A percentile compares a stretch with the other conserved stretches of the same genome.
Evolutionary conservation across 1,139 yeast genomes (phyloP).

Genomic region (Scheffersomyces quercinus): DNA sequence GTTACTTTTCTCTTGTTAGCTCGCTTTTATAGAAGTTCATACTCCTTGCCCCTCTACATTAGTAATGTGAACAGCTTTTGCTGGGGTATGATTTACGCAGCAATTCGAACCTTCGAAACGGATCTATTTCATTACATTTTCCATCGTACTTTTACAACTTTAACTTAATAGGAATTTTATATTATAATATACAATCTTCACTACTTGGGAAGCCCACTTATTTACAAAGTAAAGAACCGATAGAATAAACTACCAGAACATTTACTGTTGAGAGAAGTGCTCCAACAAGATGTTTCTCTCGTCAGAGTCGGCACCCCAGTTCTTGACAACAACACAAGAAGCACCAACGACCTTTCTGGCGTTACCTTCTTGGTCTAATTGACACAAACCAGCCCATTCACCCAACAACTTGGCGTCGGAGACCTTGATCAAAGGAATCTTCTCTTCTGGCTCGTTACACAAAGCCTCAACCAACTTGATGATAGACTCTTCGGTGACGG

Average conservation of each 20-base stretch:
- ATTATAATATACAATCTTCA: constrained; percentile 4
- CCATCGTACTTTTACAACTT: background rate
- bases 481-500: constrained; percentile 97
- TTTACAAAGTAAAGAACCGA: background rate
- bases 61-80: too few relatives aligned
- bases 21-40: too few relatives aligned
- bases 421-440: constrained; percentile 98
- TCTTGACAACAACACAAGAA: constrained; percentile 98
- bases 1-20: too few relatives aligned
- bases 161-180: constrained; percentile 2
- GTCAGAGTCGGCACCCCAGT: constrained; percentile 99
- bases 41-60: too few relatives aligned
- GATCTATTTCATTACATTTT: too few relatives aligned
- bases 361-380: constrained; percentile 99
- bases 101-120: too few relatives aligned
- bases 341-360: constrained; percentile 99
- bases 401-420: constrained; percentile 99
- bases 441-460: constrained; percentile 96
- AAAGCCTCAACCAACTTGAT: constrained; percentile 98
- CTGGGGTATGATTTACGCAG: too few relatives aligned
- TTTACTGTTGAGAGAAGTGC: constrained; percentile 89
- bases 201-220: constrained; percentile 3
- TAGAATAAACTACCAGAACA: constrained; percentile 12
- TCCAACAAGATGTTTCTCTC: constrained; percentile 97
- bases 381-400: constrained; percentile 99